A percentile compares a stretch with the other conserved stretches of the same genome.
Evolutionary conservation across 371 early-diverging fungal genomes (phyloP).

Genomic region (Mortierella sp.): DNA sequence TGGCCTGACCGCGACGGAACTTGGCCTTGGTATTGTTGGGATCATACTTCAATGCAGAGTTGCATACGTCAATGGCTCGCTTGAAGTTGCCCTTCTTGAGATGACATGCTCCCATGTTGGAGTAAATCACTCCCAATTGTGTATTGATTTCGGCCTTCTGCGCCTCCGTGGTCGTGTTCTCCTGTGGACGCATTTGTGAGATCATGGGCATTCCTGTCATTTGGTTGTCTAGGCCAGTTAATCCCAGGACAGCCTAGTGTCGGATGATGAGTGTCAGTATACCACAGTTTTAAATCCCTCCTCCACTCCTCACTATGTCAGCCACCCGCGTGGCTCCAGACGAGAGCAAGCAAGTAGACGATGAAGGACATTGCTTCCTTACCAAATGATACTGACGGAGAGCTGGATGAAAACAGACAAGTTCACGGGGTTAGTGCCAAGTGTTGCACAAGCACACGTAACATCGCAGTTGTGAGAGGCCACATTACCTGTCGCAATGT

Average conservation of each 20-base stretch:
- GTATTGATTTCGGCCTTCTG: slow-evolving; percentile 45
- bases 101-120: slow-evolving; percentile 52
- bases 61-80: slow-evolving; percentile 45
- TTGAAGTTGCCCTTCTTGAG: slow-evolving; percentile 40
- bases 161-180: slow-evolving; percentile 13
- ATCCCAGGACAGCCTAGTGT: slow-evolving; percentile 34
- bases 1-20: slow-evolving; percentile 60
- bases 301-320: too few species aligned
- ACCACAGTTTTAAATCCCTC: too few species aligned
- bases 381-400: too few species aligned
- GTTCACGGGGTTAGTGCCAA: too few species aligned
- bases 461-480: too few species aligned
- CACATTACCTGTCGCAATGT: slow-evolving; percentile 48
- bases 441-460: too few species aligned
- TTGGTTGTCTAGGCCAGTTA: slow-evolving; percentile 49
- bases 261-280: too few species aligned
- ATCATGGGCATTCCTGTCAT: slow-evolving; percentile 47
- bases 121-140: slow-evolving; percentile 33
- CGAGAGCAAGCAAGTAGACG: too few species aligned
- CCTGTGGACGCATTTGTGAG: slow-evolving; percentile 21
- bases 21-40: slow-evolving; percentile 56
- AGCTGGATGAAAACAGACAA: not conserved
- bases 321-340: too few species aligned
- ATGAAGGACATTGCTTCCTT: too few species aligned
- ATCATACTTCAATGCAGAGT: slow-evolving; percentile 51